Conservation (phyloP, 1,284 basidiomycete species). For the Laetiporus sulphureus region DNA sequence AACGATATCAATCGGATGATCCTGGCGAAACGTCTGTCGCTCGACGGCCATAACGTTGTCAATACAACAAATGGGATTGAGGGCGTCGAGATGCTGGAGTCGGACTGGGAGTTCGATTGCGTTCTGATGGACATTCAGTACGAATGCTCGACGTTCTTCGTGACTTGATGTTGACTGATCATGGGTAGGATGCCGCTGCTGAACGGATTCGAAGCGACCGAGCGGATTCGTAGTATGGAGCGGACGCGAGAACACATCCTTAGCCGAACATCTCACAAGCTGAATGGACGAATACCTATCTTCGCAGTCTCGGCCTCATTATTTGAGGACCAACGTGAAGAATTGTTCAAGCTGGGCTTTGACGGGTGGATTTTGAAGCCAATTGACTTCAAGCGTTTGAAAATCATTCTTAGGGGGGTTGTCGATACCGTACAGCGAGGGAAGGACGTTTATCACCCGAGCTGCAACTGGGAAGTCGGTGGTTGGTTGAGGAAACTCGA, state of each 20-base stretch:
- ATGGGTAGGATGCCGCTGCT: constrained; percentile 72
- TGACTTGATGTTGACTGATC: not conserved
- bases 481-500: constrained; percentile 47
- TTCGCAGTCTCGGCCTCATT: constrained; percentile 82
- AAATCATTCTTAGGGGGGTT: constrained; percentile 55
- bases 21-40: constrained; percentile 60
- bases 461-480: constrained; percentile 64
- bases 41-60: constrained; percentile 65
- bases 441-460: constrained; percentile 51
- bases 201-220: constrained; percentile 70
- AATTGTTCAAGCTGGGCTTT: constrained; percentile 57
- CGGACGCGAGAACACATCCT: constrained; percentile 13
- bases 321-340: constrained; percentile 52
- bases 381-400: constrained; percentile 70
- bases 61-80: constrained; percentile 77
- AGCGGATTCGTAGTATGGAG: constrained; percentile 63
- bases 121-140: constrained; percentile 85
- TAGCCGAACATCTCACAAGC: constrained; percentile 36
- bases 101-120: constrained; percentile 64
- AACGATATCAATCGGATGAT: constrained; percentile 76
- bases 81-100: constrained; percentile 54
- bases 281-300: constrained; percentile 75
- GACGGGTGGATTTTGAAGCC: constrained; percentile 90
- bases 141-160: constrained; percentile 28
- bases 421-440: constrained; percentile 45